A percentile compares a stretch with the other conserved stretches of the same genome.
Conservation (phyloP, 352 stramenopile species). For the Pythium aristosporum region DNA sequence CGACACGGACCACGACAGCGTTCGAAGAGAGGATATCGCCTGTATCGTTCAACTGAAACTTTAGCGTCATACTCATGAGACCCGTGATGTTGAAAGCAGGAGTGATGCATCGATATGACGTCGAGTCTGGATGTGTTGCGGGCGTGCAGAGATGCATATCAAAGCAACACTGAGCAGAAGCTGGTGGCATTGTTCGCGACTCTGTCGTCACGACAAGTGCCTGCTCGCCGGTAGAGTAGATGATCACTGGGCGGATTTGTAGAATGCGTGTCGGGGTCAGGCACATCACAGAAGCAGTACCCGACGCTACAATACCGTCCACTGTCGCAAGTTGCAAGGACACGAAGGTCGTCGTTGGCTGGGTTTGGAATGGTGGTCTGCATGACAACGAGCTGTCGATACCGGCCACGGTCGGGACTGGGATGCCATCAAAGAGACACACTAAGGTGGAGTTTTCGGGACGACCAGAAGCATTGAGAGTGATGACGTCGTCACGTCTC, state of each 20-base stretch:
- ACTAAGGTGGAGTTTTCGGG: slow-evolving; percentile 15
- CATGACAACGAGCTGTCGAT: not conserved
- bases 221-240: slow-evolving; percentile 5
- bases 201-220: not conserved
- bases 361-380: not conserved
- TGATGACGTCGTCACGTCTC: not conserved
- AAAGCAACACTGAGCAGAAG: slow-evolving; percentile 16
- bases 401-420: not conserved
- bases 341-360: not conserved
- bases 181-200: too few species aligned
- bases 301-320: slow-evolving; percentile 13
- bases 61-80: not conserved
- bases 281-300: not conserved
- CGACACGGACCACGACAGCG: not conserved
- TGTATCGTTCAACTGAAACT: not conserved
- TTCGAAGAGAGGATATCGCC: slow-evolving; percentile 4
- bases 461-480: not conserved
- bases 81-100: slow-evolving; percentile 1
- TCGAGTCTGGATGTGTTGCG: not conserved
- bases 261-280: not conserved
- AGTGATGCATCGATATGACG: slow-evolving; percentile 3
- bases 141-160: not conserved
- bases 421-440: slow-evolving; percentile 15
- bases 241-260: not conserved
- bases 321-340: slow-evolving; percentile 10